Base-by-base conservation (phyloP, 768 basidiomycete species). In the Boletus patriciae region DNA sequence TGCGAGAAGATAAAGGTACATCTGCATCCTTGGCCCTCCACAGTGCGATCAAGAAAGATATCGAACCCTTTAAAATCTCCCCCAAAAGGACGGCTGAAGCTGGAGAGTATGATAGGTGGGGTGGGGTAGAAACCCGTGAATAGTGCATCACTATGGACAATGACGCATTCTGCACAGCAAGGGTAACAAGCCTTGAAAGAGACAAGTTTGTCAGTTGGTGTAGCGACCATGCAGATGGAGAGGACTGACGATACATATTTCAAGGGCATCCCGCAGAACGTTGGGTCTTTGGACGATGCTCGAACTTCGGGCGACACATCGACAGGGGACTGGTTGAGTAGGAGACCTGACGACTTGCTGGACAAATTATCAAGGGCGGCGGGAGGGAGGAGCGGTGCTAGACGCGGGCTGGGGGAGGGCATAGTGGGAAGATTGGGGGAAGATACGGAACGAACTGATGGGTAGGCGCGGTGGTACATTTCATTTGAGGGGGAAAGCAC, bases 121-220 rank as follows among this genome's bases (percentile, higher is more conserved):
- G 77, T 9, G 92, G 84, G 0, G 83, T 90, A 3, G 91, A 90
- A 55, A 94, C 88, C 57, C 97, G 85, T n/a, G 97, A 98, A 74
- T 98, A 92, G 78, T 98, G 94, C 92, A 99, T 96, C 62, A 98
- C 92, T 68, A 99, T 94, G 51, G 94, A 94, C 47, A 99, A 78
- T 11, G 92, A 86, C 31, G 93, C 93, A 74, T 98, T 98, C 77
- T 99, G 96, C 3, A 96, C 87, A 6, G 93, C 93, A 48, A 95
- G 83, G 18, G 90, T 92, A 61, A 94, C 83, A 56, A 92, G 79
- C 15, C 89, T 90, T 64, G 56, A 21, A 37, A 21, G 45, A 46
- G 42, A 51, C 54, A 40, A 50, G 43, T 37, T 55, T 44, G 55
- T 57, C 38, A 54, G 43, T 27, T 36, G 53, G 48, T 4, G 59